Percentiles rank a stretch among this genome's conserved stretches.
These are phyloP conservation scores for Vaccinium macrocarpon DNA, from an alignment of 148 eudicot genomes.

Conservation along the genomic window DNA sequence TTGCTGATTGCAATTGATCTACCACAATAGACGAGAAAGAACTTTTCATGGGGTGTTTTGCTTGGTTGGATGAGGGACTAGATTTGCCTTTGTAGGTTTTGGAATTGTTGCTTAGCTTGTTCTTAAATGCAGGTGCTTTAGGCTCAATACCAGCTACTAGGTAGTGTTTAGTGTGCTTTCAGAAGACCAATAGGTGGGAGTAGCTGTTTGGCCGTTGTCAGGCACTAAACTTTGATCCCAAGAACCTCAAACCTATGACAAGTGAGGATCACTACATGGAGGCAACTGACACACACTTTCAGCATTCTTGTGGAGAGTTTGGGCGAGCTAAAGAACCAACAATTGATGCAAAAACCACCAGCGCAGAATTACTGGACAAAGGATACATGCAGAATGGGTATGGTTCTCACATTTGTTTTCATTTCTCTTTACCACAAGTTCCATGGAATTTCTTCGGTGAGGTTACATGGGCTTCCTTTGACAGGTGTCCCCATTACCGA, in stretches of 20 bases:
- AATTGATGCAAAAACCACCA: slow-evolving; percentile 11
- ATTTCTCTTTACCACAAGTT: neutral
- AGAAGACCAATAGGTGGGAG: too few relatives aligned
- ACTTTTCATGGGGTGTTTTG: slow-evolving; percentile 42
- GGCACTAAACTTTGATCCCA: slow-evolving; percentile 25
- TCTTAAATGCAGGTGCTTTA: slow-evolving; percentile 67
- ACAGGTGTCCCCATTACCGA: slow-evolving; percentile 75
- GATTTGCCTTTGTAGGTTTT: slow-evolving; percentile 39
- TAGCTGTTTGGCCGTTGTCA: too few relatives aligned
- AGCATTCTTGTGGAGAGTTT: slow-evolving; percentile 6
- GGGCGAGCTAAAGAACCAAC: slow-evolving; percentile 19
- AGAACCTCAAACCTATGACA: slow-evolving; percentile 9
- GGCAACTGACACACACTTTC: slow-evolving; percentile 11
- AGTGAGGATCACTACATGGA: slow-evolving; percentile 17
- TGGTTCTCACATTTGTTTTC: slow-evolving; percentile 14
- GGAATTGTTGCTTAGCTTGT: slow-evolving; percentile 43
- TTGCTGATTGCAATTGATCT: slow-evolving; percentile 64
- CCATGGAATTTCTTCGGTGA: neutral
- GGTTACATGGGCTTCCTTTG: slow-evolving; percentile 15
- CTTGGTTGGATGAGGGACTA: slow-evolving; percentile 46
- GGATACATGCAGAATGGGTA: slow-evolving; percentile 80
- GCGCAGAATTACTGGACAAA: slow-evolving; percentile 33
- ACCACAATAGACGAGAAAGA: slow-evolving; percentile 48
- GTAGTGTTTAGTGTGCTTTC: slow-evolving; percentile 12
- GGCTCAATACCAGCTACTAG: slow-evolving; percentile 41